Evolutionary conservation across 1,284 basidiomycete species (phyloP).

Genomic region (Anthracocystis walkeri): DNA sequence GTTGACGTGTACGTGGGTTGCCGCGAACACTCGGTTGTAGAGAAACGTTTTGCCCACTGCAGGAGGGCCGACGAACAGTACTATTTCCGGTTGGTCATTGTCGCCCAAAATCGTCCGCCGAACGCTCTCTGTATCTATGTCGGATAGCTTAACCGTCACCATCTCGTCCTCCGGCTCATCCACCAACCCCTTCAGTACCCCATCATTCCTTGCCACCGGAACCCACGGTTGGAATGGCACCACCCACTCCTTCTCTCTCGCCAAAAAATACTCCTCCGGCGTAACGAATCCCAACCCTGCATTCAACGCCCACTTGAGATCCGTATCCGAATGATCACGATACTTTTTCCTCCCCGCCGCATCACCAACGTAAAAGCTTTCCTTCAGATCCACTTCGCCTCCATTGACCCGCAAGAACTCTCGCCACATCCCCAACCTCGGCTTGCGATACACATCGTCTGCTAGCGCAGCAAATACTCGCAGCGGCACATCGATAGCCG

Average conservation of each 20-base stretch:
- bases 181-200: constrained; percentile 20
- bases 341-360: constrained; percentile 58
- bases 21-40: constrained; percentile 78
- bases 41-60: constrained; percentile 88
- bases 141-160: constrained; percentile 16
- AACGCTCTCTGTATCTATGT: not conserved
- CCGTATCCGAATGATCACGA: constrained; percentile 61
- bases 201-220: not conserved
- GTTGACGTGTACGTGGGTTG: constrained; percentile 74
- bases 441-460: constrained; percentile 63
- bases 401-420: constrained; percentile 31
- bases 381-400: constrained; percentile 29
- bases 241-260: constrained; percentile 23
- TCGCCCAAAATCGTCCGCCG: constrained; percentile 7
- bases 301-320: constrained; percentile 66
- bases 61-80: constrained; percentile 89
- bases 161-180: constrained; percentile 25
- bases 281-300: constrained; percentile 62
- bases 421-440: constrained; percentile 56
- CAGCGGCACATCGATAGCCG: constrained; percentile 51
- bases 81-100: constrained; percentile 72
- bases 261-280: constrained; percentile 65
- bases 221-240: constrained; percentile 34
- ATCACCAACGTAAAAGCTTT: constrained; percentile 65
- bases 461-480: constrained; percentile 55